Percentiles rank a stretch among this genome's conserved stretches.
Conservation (phyloP, 805 yeast genomes). For the Lipomyces sp. region DNA sequence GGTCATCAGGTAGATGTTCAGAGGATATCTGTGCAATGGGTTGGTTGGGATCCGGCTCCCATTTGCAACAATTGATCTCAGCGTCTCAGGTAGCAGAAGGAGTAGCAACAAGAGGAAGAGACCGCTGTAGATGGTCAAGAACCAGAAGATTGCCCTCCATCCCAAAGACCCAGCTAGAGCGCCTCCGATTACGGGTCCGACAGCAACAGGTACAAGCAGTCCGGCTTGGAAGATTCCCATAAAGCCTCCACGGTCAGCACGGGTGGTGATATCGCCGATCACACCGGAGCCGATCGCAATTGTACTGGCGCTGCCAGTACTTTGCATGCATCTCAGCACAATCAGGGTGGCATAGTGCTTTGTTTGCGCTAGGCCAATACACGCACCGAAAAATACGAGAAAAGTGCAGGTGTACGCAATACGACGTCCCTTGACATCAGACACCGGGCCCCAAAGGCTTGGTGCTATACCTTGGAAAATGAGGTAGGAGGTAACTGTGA, state of each 20-base stretch:
- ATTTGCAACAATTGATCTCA: slow-evolving; percentile 72
- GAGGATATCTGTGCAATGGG: slow-evolving; percentile 12
- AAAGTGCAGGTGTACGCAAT: slow-evolving; percentile 65
- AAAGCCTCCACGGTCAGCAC: slow-evolving; percentile 69
- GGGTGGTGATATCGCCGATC: slow-evolving; percentile 72
- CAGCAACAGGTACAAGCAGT: slow-evolving; percentile 71
- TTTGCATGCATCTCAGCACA: slow-evolving; percentile 73
- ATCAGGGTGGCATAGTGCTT: slow-evolving; percentile 59
- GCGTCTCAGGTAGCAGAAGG: slow-evolving; percentile 72
- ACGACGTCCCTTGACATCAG: slow-evolving; percentile 75
- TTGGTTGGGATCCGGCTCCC: slow-evolving; percentile 61
- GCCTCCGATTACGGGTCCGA: slow-evolving; percentile 76
- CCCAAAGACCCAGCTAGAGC: slow-evolving; percentile 53
- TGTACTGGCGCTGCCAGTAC: slow-evolving; percentile 76
- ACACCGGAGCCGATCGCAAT: slow-evolving; percentile 72
- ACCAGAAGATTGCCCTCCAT: slow-evolving; percentile 84
- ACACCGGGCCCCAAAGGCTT: slow-evolving; percentile 61
- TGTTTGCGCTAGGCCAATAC: slow-evolving; percentile 69
- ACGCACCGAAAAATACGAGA: slow-evolving; percentile 60
- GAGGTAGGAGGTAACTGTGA: slow-evolving; percentile 78
- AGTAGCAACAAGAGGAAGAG: slow-evolving; percentile 45
- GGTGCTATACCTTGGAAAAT: slow-evolving; percentile 80
- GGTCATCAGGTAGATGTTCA: not conserved
- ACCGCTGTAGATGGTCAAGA: slow-evolving; percentile 69
- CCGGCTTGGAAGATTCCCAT: slow-evolving; percentile 70